These are phyloP conservation scores for Nicotiana knightiana DNA, from an alignment of 257 asterid species.

Conservation along the genomic window DNA sequence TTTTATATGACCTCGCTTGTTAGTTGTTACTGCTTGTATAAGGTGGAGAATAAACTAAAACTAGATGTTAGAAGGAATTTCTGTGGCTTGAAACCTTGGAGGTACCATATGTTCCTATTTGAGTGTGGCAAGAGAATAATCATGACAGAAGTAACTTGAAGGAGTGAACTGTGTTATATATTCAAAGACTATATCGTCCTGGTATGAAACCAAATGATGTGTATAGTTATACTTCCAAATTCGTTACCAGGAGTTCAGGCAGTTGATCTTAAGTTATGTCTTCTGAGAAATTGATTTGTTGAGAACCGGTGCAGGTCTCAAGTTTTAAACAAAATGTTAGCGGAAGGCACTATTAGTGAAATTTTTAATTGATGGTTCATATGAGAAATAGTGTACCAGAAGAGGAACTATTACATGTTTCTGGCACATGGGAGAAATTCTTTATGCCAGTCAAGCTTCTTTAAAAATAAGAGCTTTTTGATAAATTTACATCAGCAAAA, in stretches of 20 bases:
- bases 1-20: neutral
- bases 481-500: neutral
- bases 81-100: neutral
- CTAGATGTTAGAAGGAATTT: neutral
- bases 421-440: neutral
- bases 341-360: neutral
- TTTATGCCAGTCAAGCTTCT: neutral
- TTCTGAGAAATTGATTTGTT: neutral
- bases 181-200: neutral
- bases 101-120: neutral
- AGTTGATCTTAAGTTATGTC: neutral
- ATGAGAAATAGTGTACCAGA: neutral
- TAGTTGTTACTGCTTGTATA: neutral
- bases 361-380: neutral
- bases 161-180: neutral
- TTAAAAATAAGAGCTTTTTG: neutral
- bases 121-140: neutral
- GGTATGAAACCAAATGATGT: neutral
- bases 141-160: neutral
- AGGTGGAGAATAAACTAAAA: neutral
- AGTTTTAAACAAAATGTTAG: neutral
- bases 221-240: neutral
- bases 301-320: neutral
- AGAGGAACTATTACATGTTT: neutral
- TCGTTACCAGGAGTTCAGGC: neutral